Percentiles rank a stretch among this genome's conserved stretches.
Conservation (phyloP, 345 rosid genomes). For the Eucalyptus sp. region DNA sequence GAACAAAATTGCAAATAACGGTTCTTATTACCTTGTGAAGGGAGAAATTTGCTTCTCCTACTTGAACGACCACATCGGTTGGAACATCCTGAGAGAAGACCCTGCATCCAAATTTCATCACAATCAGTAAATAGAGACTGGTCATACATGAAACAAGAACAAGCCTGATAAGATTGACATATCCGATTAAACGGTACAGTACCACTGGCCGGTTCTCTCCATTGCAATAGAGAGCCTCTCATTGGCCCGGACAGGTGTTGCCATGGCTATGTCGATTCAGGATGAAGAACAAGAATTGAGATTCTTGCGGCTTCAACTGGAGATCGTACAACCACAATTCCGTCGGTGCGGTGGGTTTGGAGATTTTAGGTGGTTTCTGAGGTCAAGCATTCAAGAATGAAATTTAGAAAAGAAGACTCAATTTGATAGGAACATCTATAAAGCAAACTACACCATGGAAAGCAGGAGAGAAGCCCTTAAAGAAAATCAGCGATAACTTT, state of each 20-base stretch:
- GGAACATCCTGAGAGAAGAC: slow-evolving; percentile 87
- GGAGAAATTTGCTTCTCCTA: slow-evolving; percentile 72
- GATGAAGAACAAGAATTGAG: not conserved
- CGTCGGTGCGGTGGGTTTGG: not conserved
- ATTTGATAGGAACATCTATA: not conserved
- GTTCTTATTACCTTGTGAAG: slow-evolving; percentile 63
- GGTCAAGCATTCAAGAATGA: not conserved
- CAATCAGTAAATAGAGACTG: not conserved
- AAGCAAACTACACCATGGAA: not conserved
- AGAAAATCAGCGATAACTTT: not conserved
- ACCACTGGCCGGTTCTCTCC: slow-evolving; percentile 95
- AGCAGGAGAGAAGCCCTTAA: not conserved
- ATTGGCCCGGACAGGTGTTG: slow-evolving; percentile 16
- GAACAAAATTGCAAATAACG: not conserved
- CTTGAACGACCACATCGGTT: slow-evolving; percentile 55
- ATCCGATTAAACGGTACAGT: not conserved
- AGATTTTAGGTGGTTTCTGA: not conserved
- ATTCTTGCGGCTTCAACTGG: not conserved
- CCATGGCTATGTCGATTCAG: slow-evolving; percentile 8
- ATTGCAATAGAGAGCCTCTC: slow-evolving; percentile 41
- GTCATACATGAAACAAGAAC: not conserved
- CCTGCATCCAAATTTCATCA: slow-evolving; percentile 23
- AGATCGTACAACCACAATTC: not conserved
- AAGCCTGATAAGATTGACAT: not conserved
- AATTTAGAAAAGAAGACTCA: not conserved